These are phyloP conservation scores for Apocynum venetum DNA, from an alignment of 257 asterid genomes.

Conservation along the genomic window DNA sequence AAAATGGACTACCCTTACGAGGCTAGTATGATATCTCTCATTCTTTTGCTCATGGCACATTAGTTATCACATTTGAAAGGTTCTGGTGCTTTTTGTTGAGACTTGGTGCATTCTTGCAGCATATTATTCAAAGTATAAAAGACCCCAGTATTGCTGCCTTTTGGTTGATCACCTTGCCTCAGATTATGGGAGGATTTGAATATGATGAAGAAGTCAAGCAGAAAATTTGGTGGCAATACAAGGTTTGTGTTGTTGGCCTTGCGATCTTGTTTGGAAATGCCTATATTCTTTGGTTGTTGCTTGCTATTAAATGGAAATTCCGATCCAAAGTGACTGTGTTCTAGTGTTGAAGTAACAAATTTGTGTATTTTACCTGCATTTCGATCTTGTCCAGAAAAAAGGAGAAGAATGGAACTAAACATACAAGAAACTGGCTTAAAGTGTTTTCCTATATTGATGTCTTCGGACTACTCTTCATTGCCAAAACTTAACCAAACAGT, in stretches of 20 bases:
- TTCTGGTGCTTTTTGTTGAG: conserved; percentile 6
- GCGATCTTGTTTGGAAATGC: background rate
- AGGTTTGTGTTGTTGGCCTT: conserved; percentile 40
- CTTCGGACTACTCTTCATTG: background rate
- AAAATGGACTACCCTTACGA: conserved; percentile 97
- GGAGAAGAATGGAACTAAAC: background rate
- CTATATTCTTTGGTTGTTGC: background rate
- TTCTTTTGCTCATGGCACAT: conserved; percentile 15
- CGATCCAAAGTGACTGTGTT: background rate
- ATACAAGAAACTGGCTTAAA: background rate
- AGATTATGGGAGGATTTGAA: conserved; percentile 81
- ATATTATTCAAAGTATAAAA: conserved; percentile 85
- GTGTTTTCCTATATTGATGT: background rate
- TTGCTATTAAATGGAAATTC: background rate
- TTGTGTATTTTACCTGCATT: background rate
- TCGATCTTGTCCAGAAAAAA: background rate
- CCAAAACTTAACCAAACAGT: background rate
- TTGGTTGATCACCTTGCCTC: conserved; percentile 94
- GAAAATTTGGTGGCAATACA: conserved; percentile 96
- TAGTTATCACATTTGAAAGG: background rate
- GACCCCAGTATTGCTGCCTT: conserved; percentile 97
- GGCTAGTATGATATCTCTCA: conserved; percentile 46
- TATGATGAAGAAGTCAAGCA: conserved; percentile 89
- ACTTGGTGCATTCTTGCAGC: conserved; percentile 52
- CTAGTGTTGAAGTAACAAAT: background rate